Percentiles rank a stretch among this genome's conserved stretches.
phyloP scores from a whole-genome alignment of 306 rosid genomes.

The Notholithocarpus densiflorus region DNA sequence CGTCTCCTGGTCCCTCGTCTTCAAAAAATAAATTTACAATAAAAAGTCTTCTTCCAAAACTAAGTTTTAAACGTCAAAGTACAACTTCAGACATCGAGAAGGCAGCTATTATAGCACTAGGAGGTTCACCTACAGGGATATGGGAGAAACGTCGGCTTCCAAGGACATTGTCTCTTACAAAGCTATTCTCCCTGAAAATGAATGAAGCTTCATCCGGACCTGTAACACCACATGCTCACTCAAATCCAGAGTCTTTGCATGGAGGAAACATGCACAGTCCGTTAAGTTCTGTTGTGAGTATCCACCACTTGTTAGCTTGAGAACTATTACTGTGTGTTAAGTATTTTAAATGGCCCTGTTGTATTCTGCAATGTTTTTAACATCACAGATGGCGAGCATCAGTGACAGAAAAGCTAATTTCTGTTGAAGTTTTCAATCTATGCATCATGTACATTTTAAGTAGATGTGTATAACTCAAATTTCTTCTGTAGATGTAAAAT shows the following conservation, averaged over 20 bases:
- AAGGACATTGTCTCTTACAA: conserved; percentile 60
- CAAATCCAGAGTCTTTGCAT: conserved; percentile 57
- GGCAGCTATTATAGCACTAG: conserved; percentile 46
- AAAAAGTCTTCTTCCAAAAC: conserved; percentile 53
- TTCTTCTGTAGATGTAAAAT: neutral
- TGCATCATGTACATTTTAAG: neutral
- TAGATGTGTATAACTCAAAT: neutral
- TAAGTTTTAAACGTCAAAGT: conserved; percentile 47
- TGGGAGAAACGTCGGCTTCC: conserved; percentile 44
- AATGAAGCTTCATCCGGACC: conserved; percentile 59
- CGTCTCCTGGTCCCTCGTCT: conserved; percentile 47
- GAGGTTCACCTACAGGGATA: conserved; percentile 35
- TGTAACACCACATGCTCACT: conserved; percentile 49
- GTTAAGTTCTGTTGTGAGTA: conserved; percentile 39
- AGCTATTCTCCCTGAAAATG: conserved; percentile 34
- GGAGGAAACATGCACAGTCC: conserved; percentile 37
- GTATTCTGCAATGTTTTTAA: neutral
- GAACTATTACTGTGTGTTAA: neutral
- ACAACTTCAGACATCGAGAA: conserved; percentile 55
- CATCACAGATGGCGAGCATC: neutral
- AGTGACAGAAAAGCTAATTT: neutral
- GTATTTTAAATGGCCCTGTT: neutral
- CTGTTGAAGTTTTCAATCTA: neutral
- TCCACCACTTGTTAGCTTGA: conserved; percentile 6
- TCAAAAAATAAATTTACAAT: conserved; percentile 42